phyloP scores from a whole-genome alignment of 768 basidiomycete species.

The Baorangia bicolor region DNA sequence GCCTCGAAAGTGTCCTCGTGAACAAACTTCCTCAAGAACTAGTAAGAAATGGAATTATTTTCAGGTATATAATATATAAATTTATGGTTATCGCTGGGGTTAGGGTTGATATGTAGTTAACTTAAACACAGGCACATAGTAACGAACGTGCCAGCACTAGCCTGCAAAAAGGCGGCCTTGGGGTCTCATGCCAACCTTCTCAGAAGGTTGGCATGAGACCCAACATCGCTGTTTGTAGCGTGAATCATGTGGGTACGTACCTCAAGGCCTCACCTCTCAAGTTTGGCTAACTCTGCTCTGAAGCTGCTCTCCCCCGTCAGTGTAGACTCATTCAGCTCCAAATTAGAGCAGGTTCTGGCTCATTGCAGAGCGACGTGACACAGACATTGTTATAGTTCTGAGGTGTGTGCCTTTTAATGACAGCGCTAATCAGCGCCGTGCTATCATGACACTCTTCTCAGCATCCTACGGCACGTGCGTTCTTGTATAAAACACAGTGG shows the following conservation, averaged over 20 bases:
- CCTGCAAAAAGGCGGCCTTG: not conserved
- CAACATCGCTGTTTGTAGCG: not conserved
- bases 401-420: constrained; percentile 8
- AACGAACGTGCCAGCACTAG: constrained; percentile 10
- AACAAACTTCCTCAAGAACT: too few species aligned
- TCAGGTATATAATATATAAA: too few species aligned
- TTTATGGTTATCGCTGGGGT: not conserved
- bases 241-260: not conserved
- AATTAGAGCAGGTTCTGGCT: not conserved
- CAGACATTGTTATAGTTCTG: not conserved
- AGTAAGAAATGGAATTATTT: too few species aligned
- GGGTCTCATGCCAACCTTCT: too few species aligned
- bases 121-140: too few species aligned
- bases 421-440: constrained; percentile 4
- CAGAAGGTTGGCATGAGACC: too few species aligned
- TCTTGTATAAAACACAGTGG: constrained; percentile 22
- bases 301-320: not conserved
- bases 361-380: not conserved
- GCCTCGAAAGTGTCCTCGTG: too few species aligned
- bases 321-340: not conserved
- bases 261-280: not conserved
- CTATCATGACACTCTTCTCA: not conserved
- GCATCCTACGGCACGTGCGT: constrained; percentile 22
- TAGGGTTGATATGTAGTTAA: not conserved
- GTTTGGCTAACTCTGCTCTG: constrained; percentile 10